Evolutionary conservation across 2,329 filamentous ascomycete genomes (phyloP).

Genomic region (Thelonectria rubi): DNA sequence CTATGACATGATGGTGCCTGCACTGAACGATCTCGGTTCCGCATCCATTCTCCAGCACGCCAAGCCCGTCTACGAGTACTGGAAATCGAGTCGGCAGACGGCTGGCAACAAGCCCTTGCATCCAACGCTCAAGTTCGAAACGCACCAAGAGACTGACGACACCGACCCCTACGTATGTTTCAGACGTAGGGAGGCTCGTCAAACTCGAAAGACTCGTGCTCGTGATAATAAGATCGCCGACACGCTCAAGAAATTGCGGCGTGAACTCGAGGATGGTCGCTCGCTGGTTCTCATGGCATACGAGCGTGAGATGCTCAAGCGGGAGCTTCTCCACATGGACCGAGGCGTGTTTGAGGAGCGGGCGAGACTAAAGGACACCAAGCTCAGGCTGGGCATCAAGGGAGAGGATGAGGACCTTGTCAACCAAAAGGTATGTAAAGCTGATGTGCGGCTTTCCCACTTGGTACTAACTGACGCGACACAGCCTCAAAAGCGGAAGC

Average conservation of each 20-base stretch:
- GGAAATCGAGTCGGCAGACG: slow-evolving; percentile 76
- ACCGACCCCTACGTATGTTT: slow-evolving; percentile 98
- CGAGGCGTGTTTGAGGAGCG: slow-evolving; percentile 85
- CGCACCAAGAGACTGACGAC: slow-evolving; percentile 92
- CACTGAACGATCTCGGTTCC: slow-evolving; percentile 63
- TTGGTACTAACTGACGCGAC: slow-evolving; percentile 47
- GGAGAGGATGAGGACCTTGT: slow-evolving; percentile 93
- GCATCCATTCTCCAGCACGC: slow-evolving; percentile 65
- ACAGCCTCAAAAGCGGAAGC: slow-evolving; percentile 76
- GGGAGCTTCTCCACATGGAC: slow-evolving; percentile 79
- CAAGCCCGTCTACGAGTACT: slow-evolving; percentile 88
- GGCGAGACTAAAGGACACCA: slow-evolving; percentile 83
- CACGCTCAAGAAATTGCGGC: slow-evolving; percentile 89
- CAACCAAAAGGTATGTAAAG: slow-evolving; percentile 81
- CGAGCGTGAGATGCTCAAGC: slow-evolving; percentile 81
- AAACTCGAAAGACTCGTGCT: slow-evolving; percentile 92
- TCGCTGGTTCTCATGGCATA: slow-evolving; percentile 80
- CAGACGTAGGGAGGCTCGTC: slow-evolving; percentile 90
- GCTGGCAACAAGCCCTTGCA: slow-evolving; percentile 78
- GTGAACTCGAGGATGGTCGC: slow-evolving; percentile 89
- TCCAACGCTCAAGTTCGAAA: slow-evolving; percentile 89
- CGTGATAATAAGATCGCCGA: slow-evolving; percentile 94
- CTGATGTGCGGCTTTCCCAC: slow-evolving; percentile 40
- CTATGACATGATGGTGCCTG: slow-evolving; percentile 78
- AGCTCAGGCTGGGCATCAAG: slow-evolving; percentile 88